Evolutionary conservation across 2,329 filamentous ascomycete species (phyloP), one percentile per base, ranked within the genome.

Genomic region (Fusarium cyanostomum): DNA sequence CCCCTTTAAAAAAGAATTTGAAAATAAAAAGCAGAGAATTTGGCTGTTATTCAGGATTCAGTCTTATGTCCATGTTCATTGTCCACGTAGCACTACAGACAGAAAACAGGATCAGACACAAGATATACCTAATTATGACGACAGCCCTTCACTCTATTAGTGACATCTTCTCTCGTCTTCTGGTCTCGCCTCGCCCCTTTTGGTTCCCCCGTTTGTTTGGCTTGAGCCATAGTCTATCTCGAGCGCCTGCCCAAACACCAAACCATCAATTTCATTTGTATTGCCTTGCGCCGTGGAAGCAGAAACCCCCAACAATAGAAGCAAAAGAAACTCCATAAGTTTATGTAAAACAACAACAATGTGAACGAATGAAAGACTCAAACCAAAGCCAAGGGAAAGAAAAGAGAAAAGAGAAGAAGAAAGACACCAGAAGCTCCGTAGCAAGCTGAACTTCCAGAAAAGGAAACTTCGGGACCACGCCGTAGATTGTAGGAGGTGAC

Each of bases 201-300:
- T 52, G 48, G 57, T 59, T 56, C 48, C 54, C 57, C 41, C 45
- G 46, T 58, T 53, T 55, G 57, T 60, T 48, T 65, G 60, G 66
- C 66, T 56, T 52, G 66, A 65, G 59, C 64, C 66, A 62, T 64
- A 56, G 61, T 69, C 67, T 69, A 69, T 69, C 54, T 57, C 58
- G 41, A 68, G 61, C 56, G 62, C 64, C 67, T 49, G 44, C 53
- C 57, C 42, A 16, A 57, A 64, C 52, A 62, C 66, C 57, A 48
- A 51, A 30, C 52, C 66, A 37, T 51, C 39, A 39, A 56, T 56
- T 52, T 49, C 52, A 56, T 66, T 63, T 53, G 51, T 60, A 44
- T 57, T 56, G 45, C 53, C 62, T 49, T 67, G 61, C 67, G 66
- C 67, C 66, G 37, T 64, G 53, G 39, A 55, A 57, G 28, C 9